phyloP scores from a whole-genome alignment of 192 early-diverging fungal species.

The Backusella psychrophila region DNA sequence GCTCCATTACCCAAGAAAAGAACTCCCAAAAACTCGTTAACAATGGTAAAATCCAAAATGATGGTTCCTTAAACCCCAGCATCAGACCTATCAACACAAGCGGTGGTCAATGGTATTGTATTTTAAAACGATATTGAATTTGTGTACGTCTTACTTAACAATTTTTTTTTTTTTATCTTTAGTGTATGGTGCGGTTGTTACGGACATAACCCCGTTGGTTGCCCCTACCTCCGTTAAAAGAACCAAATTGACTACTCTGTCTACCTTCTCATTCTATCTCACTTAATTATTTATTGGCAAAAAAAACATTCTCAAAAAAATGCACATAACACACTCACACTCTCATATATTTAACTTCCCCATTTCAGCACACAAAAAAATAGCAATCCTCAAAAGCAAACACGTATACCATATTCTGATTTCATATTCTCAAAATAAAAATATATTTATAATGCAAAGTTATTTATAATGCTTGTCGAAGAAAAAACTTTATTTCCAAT shows the following conservation, averaged over 20 bases:
- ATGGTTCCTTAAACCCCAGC: neutral
- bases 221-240: neutral
- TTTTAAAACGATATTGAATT: neutral
- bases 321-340: neutral
- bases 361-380: neutral
- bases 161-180: neutral
- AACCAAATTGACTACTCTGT: neutral
- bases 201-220: slow-evolving; percentile 3
- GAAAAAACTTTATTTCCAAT: neutral
- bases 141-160: neutral
- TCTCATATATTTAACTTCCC: neutral
- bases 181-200: slow-evolving; percentile 20
- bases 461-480: neutral
- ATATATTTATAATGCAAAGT: neutral
- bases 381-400: neutral
- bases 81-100: neutral
- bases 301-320: neutral
- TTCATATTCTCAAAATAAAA: neutral
- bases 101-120: neutral
- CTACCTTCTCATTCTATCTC: neutral
- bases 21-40: neutral
- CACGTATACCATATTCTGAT: neutral
- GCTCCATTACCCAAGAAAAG: neutral
- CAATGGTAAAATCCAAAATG: neutral
- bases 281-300: neutral